These are phyloP conservation scores for Acorus gramineus DNA, from an alignment of 106 monocot genomes.

Conservation along the genomic window DNA sequence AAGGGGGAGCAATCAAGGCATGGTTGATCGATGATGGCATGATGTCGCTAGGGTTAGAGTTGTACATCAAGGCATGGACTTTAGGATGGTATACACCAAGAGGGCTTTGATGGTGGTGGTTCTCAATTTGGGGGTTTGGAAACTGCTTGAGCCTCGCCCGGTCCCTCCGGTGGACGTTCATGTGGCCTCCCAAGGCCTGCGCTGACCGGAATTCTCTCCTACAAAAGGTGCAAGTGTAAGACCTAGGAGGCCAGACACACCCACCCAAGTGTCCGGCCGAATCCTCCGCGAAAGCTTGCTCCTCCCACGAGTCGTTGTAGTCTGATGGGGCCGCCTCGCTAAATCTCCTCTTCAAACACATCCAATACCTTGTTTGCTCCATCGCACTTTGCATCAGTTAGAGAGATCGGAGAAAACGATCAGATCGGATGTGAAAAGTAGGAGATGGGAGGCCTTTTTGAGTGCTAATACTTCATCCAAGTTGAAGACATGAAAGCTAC, in stretches of 20 bases:
- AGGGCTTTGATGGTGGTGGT: constrained; percentile 11
- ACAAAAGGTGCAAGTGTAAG: constrained; percentile 74
- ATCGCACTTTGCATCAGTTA: constrained; percentile 25
- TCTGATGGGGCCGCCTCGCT: constrained; percentile 1
- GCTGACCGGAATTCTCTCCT: constrained; percentile 70
- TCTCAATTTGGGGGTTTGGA: constrained; percentile 6
- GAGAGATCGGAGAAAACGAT: constrained; percentile 31
- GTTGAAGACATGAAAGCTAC: constrained; percentile 9
- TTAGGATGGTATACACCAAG: constrained; percentile 1
- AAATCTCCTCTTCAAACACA: constrained; percentile 30
- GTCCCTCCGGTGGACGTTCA: constrained; percentile 81
- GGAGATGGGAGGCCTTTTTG: no score
- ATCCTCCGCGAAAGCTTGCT: constrained; percentile 57
- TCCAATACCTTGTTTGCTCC: constrained; percentile 48
- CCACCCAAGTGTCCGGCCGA: constrained; percentile 36
- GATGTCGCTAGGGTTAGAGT: constrained; percentile 24
- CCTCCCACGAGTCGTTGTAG: constrained; percentile 47
- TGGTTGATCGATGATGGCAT: neutral
- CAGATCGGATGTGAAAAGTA: no score
- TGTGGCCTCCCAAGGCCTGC: constrained; percentile 76
- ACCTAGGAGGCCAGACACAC: constrained; percentile 69
- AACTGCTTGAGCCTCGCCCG: constrained; percentile 58
- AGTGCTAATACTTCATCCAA: constrained; percentile 1
- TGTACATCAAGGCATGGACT: constrained; percentile 9
- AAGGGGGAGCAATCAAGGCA: constrained; percentile 14